Evolutionary conservation across 257 asterid genomes (phyloP).

Genomic region (Nicotiana tabacum): DNA sequence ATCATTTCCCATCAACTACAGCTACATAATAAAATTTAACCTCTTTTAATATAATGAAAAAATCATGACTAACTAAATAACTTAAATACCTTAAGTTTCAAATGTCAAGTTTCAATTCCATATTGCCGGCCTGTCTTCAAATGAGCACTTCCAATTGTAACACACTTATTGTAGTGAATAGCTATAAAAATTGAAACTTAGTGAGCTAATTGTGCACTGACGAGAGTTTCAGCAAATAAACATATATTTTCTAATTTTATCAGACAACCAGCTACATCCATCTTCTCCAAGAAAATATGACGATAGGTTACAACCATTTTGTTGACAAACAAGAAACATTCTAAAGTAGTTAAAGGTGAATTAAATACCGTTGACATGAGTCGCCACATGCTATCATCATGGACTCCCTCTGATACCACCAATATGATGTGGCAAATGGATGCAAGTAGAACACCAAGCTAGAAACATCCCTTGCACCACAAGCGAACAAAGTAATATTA

Average conservation of each 20-base stretch:
- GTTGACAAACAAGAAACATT: background rate
- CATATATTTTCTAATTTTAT: background rate
- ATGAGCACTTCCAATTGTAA: background rate
- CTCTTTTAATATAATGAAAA: background rate
- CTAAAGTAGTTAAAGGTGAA: conserved; percentile 2
- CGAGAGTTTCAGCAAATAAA: background rate
- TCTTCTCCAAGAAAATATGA: background rate
- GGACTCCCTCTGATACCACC: conserved; percentile 88
- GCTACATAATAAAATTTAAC: background rate
- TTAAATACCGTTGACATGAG: conserved; percentile 70
- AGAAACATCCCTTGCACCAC: conserved; percentile 67
- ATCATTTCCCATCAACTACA: background rate
- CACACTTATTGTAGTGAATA: background rate
- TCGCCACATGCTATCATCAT: conserved; percentile 85
- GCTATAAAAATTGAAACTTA: background rate
- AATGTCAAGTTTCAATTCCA: background rate
- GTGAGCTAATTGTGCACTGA: background rate
- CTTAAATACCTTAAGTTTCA: background rate
- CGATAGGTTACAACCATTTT: background rate
- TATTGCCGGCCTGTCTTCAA: background rate
- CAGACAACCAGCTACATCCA: background rate
- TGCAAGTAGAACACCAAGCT: conserved; percentile 92
- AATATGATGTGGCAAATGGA: conserved; percentile 75
- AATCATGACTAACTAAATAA: background rate
- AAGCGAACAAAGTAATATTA: conserved; percentile 24